These are phyloP conservation scores for Blastobotrys malaysiensis DNA, from an alignment of 1,139 yeast genomes.

Conservation along the genomic window DNA sequence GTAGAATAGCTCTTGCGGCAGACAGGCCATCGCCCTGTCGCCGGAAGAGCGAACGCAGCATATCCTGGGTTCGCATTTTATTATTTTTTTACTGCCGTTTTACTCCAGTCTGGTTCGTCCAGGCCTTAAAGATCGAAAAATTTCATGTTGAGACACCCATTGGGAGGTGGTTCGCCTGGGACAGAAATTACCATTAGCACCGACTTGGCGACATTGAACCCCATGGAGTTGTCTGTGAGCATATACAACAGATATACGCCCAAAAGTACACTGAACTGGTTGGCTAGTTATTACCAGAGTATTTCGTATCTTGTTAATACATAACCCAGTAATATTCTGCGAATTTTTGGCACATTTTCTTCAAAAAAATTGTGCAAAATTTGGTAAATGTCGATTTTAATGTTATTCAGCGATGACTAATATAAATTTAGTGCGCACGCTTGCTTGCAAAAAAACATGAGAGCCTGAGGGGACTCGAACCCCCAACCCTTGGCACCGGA, in stretches of 20 bases:
- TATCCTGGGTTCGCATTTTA: not conserved
- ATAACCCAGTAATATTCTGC: too few relatives aligned
- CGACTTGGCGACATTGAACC: not conserved
- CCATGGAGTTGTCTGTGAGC: too few relatives aligned
- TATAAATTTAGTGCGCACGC: not conserved
- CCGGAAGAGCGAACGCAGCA: not conserved
- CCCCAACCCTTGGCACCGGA: constrained; percentile 10
- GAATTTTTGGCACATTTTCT: too few relatives aligned
- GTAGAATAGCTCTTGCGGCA: not conserved
- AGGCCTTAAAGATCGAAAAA: not conserved
- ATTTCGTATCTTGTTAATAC: too few relatives aligned
- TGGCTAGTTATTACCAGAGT: too few relatives aligned
- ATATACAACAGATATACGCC: too few relatives aligned
- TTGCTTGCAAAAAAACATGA: not conserved
- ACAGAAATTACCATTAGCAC: not conserved
- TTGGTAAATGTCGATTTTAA: not conserved
- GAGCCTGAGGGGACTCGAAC: constrained; percentile 7
- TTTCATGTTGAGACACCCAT: not conserved
- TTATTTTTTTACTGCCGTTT: not conserved
- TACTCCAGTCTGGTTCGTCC: not conserved
- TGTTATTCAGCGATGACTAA: not conserved
- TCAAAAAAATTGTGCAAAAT: not conserved
- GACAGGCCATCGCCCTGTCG: not conserved
- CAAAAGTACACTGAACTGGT: too few relatives aligned
- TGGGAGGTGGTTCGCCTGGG: not conserved